phyloP scores from a whole-genome alignment of 31 red algal genomes.

The Odonthalia washingtoniensis region DNA sequence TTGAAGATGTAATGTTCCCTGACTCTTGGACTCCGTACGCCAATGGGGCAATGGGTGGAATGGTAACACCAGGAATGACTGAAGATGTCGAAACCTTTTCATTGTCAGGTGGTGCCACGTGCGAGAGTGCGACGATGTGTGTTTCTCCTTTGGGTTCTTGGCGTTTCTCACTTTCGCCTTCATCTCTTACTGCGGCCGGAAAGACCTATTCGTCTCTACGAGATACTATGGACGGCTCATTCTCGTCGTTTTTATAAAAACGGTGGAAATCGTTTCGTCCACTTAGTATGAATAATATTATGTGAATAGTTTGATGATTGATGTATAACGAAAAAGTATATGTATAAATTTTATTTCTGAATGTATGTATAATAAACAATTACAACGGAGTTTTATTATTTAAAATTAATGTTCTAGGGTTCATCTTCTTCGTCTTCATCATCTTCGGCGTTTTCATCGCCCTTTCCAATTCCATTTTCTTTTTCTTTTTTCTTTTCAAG shows the following conservation, averaged over 20 bases:
- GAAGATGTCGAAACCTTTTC: conserved; percentile 55
- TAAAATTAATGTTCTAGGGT: no score
- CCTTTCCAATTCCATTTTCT: no score
- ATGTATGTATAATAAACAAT: no score
- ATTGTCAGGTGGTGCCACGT: conserved; percentile 58
- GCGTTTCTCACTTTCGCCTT: conserved; percentile 69
- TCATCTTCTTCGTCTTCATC: not conserved
- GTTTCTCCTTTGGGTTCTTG: conserved; percentile 66
- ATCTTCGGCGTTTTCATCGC: not conserved
- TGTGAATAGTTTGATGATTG: no score
- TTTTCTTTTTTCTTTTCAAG: no score
- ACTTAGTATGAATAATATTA: no score
- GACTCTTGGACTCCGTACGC: conserved; percentile 16
- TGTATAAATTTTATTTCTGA: no score
- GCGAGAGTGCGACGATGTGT: conserved; percentile 63
- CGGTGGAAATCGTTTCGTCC: no score
- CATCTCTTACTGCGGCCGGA: conserved; percentile 55
- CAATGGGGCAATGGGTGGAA: not conserved
- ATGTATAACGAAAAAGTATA: no score
- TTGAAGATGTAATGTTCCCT: not conserved
- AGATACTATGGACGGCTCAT: no score
- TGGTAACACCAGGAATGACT: not conserved
- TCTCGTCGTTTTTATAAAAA: no score
- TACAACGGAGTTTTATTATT: no score
- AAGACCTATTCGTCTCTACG: conserved; percentile 57